These are phyloP conservation scores for Rhodotorula taiwanensis DNA, from an alignment of 768 basidiomycete genomes.

Conservation along the genomic window DNA sequence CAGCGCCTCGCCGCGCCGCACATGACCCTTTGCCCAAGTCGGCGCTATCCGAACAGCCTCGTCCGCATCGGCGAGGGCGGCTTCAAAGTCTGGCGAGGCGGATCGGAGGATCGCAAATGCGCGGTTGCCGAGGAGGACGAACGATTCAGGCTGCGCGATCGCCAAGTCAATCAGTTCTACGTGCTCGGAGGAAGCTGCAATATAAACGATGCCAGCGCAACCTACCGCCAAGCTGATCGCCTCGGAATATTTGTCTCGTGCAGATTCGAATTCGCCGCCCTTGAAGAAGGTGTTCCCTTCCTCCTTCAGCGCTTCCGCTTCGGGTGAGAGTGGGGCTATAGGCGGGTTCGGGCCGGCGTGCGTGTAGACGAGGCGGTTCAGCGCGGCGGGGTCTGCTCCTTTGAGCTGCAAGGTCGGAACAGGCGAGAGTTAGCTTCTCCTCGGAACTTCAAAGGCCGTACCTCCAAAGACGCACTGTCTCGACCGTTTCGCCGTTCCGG, in stretches of 20 bases:
- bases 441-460: too few species aligned
- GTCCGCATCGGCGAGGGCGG: slow-evolving; percentile 26
- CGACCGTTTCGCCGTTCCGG: slow-evolving; percentile 19
- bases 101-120: slow-evolving; percentile 15
- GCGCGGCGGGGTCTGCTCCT: slow-evolving; percentile 30
- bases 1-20: slow-evolving; percentile 26
- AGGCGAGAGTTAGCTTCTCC: too few species aligned
- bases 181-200: too few species aligned
- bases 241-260: slow-evolving; percentile 6
- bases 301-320: slow-evolving; percentile 20
- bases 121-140: slow-evolving; percentile 26
- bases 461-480: slow-evolving; percentile 1
- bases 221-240: slow-evolving; percentile 22
- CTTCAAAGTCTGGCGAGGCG: slow-evolving; percentile 1
- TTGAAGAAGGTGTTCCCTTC: slow-evolving; percentile 28
- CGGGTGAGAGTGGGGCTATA: slow-evolving; percentile 8
- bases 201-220: background rate
- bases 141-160: slow-evolving; percentile 12
- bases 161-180: too few species aligned
- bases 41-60: slow-evolving; percentile 17
- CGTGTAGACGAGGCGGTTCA: slow-evolving; percentile 14
- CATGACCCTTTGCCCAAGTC: slow-evolving; percentile 29
- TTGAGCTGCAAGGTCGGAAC: slow-evolving; percentile 7
- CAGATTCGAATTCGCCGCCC: background rate
- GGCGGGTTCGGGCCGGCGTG: slow-evolving; percentile 38